Evolutionary conservation across 2,329 filamentous ascomycete species (phyloP), one percentile per base, ranked within the genome.

Genomic region (Trichoderma harzianum): DNA sequence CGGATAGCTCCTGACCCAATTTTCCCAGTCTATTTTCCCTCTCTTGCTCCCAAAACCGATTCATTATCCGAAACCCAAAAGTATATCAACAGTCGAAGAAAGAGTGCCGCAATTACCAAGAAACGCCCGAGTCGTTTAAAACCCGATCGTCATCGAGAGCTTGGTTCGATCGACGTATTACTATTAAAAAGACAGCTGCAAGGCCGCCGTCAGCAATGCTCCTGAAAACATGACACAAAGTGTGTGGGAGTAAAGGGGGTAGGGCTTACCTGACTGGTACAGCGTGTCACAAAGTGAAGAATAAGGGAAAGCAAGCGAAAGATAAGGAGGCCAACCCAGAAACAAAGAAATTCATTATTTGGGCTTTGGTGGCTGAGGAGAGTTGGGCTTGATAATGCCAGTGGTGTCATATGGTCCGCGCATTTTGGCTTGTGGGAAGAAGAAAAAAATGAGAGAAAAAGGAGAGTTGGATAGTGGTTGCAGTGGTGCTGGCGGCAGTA

Each of bases 371-470:
- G 79, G 80, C 73, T 81, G 81, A 61, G 80, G 80, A 32, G 76
- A 75, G 74, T 72, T 80, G 68, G 80, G 80, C 77, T 81, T 82
- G 66, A 76, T 72, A 55, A 82, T 76, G 72, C 80, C 80, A 66
- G 80, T 82, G n/a, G 78, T 80, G 70, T 82, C 80, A 72, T 82
- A 82, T 2, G 80, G 80, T 67, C 80, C 80, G 60, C 80, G 74
- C 80, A 82, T 82, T 55, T 72, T 72, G 53, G 53, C 39, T 69
- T 72, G 21, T 32, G 53, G n/a, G 5, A n/a, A 58, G 30, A 2
- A 43, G 24, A 30, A 43, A 16, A 10, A 12, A 28, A n/a, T n/a
- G n/a, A n/a, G 2, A 24, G 1, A 43, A n/a, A 5, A 34, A n/a
- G 4, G 14, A 21, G 7, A 26, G 16, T 10, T 51, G 60, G 30